Base-by-base conservation (phyloP, 2,329 filamentous ascomycete species). In the Didymella pomorum region DNA sequence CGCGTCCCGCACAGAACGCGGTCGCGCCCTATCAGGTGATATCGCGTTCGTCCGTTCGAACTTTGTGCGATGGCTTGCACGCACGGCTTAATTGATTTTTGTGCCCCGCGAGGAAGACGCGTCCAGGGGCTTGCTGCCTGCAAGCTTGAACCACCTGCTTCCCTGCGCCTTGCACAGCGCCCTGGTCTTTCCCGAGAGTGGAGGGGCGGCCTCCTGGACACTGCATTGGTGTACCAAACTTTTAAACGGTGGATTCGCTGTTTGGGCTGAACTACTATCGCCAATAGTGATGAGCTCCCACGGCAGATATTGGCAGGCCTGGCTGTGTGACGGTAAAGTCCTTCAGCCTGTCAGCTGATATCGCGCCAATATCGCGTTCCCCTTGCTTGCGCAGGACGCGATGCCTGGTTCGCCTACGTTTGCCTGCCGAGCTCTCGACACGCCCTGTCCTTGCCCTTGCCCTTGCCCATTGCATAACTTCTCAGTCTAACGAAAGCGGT, bases 21-120 rank as follows among this genome's bases (percentile, higher is more conserved):
- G 29, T 54, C 48, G 63, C 71, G 65, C 71, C 65, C 55, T 60
- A 64, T 74, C 73, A 74, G 58, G 61, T 74, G 72, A 75, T 69
- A 72, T 69, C 71, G 71, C 68, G 71, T 51, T 21, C 23, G 18
- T 28, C 35, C 33, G 18, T 10, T 14, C 6, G 26, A 31, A 12
- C 11, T 31, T 14, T 31, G 29, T 35, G 31, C 31, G 9, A 5
- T 7, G 31, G 16, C 31, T 35, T 35, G 31, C 18, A 35, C 31
- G 31, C 31, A n/a, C 16, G 16, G 16, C 2, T 45, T 45, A 4
- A 20, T 21, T 45, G n/a, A 29, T 29, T 29, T 26, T 14, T 1
- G 20, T 7, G 10, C 18, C 20, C 37, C 20, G 3, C 37, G 23
- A 21, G n/a, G 21, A 18, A 16, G 31, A 20, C 47, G 23, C 21